Percentiles rank a stretch among this genome's conserved stretches.
Conservation (phyloP, 371 early-diverging fungal genomes). For the Amoeboaphelidium protococcarum region DNA sequence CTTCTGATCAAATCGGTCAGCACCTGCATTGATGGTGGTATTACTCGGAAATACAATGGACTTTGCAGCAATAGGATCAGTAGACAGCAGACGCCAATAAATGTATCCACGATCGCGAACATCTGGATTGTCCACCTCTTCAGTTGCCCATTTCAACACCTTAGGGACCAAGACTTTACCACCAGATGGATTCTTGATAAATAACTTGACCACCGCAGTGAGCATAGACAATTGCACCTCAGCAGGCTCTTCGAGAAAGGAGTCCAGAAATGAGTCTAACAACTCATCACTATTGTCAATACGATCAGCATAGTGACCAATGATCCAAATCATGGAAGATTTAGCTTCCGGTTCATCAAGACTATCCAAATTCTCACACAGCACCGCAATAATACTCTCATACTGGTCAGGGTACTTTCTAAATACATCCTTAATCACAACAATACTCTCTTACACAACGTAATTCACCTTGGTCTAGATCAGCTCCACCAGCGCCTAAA, state of each 20-base stretch:
- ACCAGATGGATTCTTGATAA: constrained; percentile 61
- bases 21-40: constrained; percentile 66
- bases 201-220: constrained; percentile 81
- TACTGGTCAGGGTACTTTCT: constrained; percentile 71
- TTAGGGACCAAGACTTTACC: constrained; percentile 69
- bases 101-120: constrained; percentile 88
- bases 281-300: constrained; percentile 61
- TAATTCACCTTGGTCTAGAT: constrained; percentile 68
- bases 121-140: constrained; percentile 80
- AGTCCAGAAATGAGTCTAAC: constrained; percentile 46
- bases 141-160: constrained; percentile 72
- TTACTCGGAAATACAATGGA: constrained; percentile 58
- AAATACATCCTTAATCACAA: constrained; percentile 82
- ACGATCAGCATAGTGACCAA: constrained; percentile 83
- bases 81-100: constrained; percentile 84
- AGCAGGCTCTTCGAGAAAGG: constrained; percentile 52
- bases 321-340: constrained; percentile 76
- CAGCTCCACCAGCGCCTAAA: constrained; percentile 58
- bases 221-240: constrained; percentile 72
- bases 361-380: constrained; percentile 66
- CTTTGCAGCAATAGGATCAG: constrained; percentile 39
- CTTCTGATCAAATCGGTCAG: constrained; percentile 40
- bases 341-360: constrained; percentile 82
- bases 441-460: constrained; percentile 70
- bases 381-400: constrained; percentile 51